Conservation (phyloP, 345 rosid species). For the Mercurialis annua region DNA sequence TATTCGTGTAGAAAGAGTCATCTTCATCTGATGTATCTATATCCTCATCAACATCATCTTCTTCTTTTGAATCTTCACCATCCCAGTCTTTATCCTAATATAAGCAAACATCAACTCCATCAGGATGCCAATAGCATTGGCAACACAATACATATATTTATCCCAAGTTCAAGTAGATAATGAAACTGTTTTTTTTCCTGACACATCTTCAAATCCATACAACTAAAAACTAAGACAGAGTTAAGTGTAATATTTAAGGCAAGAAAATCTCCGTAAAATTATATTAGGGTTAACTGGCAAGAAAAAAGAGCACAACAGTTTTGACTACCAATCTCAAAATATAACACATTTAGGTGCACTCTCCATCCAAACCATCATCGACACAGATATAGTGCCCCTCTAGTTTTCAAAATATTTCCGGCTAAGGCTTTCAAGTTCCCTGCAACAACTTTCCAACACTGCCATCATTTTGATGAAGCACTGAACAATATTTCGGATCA, state of each 20-base stretch:
- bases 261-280: neutral
- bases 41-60: constrained; percentile 60
- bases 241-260: neutral
- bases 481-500: too few relatives aligned
- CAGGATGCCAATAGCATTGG: neutral
- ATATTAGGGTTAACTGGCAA: neutral
- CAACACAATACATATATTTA: neutral
- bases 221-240: neutral
- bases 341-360: neutral
- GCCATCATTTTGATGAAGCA: neutral
- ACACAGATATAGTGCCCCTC: neutral
- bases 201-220: neutral
- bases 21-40: constrained; percentile 65
- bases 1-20: constrained; percentile 59
- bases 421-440: neutral
- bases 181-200: neutral
- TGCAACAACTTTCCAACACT: neutral
- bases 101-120: neutral
- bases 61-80: constrained; percentile 71
- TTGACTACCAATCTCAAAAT: neutral
- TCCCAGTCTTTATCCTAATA: constrained; percentile 73
- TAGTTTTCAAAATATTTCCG: neutral
- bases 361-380: neutral
- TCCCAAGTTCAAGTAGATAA: neutral
- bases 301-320: neutral